Percentiles rank a stretch among this genome's conserved stretches.
These are phyloP conservation scores for Quercus berberidifolia DNA, from an alignment of 306 rosid genomes.

Conservation along the genomic window DNA sequence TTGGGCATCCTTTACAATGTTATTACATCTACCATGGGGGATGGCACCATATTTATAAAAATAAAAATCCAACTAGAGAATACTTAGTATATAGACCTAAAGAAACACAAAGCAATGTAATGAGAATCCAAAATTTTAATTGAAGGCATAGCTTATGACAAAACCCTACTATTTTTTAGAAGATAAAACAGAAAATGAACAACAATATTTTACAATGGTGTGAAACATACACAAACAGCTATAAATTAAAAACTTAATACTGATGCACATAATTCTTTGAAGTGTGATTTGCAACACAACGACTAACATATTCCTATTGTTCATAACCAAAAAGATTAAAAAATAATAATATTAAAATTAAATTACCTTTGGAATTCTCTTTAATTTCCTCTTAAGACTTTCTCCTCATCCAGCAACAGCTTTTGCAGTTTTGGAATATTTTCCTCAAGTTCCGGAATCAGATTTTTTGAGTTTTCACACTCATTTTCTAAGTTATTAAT, in stretches of 20 bases:
- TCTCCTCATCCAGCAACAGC: slow-evolving; percentile 68
- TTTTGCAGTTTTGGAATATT: slow-evolving; percentile 72
- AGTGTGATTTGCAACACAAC: neutral
- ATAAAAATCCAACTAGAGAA: neutral
- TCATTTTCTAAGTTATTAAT: slow-evolving; percentile 54
- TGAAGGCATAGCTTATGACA: neutral
- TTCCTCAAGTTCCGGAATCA: slow-evolving; percentile 80
- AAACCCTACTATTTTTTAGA: neutral
- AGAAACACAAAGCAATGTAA: no score
- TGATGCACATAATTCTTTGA: no score
- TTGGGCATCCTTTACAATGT: neutral
- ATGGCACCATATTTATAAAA: neutral
- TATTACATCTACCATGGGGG: neutral
- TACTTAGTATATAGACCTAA: neutral
- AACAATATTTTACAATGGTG: neutral
- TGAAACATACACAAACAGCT: neutral
- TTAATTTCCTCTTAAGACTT: slow-evolving; percentile 68
- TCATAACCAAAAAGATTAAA: slow-evolving; percentile 5
- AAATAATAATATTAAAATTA: no score
- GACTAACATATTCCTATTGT: slow-evolving; percentile 3
- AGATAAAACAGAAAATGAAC: neutral
- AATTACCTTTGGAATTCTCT: slow-evolving; percentile 70
- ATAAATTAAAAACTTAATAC: no score
- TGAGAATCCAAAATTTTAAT: neutral
- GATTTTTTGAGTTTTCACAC: slow-evolving; percentile 59